Evolutionary conservation across 1,139 yeast genomes (phyloP).

Genomic region (Geotrichum fermentans): DNA sequence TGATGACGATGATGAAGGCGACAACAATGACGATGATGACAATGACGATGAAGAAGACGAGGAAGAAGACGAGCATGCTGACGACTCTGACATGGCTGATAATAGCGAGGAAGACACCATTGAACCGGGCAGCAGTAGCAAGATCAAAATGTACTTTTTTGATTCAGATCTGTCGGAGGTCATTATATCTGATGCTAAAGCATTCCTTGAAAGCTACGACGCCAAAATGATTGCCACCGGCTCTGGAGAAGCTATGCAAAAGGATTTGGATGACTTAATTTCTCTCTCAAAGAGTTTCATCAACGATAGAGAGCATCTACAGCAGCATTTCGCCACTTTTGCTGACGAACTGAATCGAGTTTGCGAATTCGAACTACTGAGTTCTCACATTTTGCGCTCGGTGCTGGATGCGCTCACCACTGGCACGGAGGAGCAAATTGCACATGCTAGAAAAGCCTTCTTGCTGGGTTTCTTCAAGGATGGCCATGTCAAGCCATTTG

Average conservation of each 20-base stretch:
- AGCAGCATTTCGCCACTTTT: slow-evolving; percentile 30
- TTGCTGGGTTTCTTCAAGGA: slow-evolving; percentile 44
- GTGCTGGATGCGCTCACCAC: slow-evolving; percentile 45
- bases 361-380: slow-evolving; percentile 72
- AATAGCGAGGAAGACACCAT: slow-evolving; percentile 30
- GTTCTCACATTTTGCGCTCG: slow-evolving; percentile 58
- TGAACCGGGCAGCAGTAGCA: neutral
- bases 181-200: slow-evolving; percentile 21
- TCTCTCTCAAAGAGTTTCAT: slow-evolving; percentile 18
- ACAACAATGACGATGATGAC: slow-evolving; percentile 8
- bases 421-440: slow-evolving; percentile 30
- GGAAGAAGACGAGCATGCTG: slow-evolving; percentile 24
- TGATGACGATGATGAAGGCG: slow-evolving; percentile 2
- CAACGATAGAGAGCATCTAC: slow-evolving; percentile 24
- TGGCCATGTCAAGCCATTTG: slow-evolving; percentile 36
- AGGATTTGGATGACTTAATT: slow-evolving; percentile 12
- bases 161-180: slow-evolving; percentile 20
- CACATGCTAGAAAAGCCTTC: slow-evolving; percentile 41
- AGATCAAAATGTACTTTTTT: slow-evolving; percentile 22
- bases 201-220: slow-evolving; percentile 10
- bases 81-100: slow-evolving; percentile 20
- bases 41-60: slow-evolving; percentile 20
- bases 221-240: slow-evolving; percentile 1
- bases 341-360: slow-evolving; percentile 38
- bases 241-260: slow-evolving; percentile 11